A percentile compares a stretch with the other conserved stretches of the same genome.
Conservation (phyloP, 768 basidiomycete species). For the Termitomyces sp. region DNA sequence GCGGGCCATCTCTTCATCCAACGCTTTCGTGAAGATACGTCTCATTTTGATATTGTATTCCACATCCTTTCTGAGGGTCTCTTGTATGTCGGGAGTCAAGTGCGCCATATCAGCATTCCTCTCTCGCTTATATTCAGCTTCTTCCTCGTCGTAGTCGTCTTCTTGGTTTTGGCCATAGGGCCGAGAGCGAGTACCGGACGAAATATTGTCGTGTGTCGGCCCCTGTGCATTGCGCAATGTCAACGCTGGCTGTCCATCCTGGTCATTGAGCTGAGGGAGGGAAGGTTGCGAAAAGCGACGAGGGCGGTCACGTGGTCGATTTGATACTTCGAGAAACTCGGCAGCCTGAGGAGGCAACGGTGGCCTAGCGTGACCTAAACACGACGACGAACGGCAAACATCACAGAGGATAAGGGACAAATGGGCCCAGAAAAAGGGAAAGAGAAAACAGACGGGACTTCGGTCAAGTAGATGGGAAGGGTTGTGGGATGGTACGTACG, state of each 20-base stretch:
- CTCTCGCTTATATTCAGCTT: neutral
- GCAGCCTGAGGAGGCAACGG: slow-evolving; percentile 44
- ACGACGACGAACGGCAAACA: slow-evolving; percentile 1
- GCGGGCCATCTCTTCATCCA: neutral
- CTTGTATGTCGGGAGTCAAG: neutral
- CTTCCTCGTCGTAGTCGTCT: neutral
- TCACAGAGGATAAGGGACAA: neutral
- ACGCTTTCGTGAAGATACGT: neutral
- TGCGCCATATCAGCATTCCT: neutral
- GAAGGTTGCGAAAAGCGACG: neutral
- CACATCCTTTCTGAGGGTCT: neutral
- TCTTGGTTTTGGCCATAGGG: neutral
- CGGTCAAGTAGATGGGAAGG: slow-evolving; percentile 17
- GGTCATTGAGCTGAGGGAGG: neutral
- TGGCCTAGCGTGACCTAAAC: slow-evolving; percentile 34
- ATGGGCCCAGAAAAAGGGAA: slow-evolving; percentile 5
- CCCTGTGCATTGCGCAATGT: neutral
- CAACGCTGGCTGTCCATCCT: neutral
- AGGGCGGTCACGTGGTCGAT: slow-evolving; percentile 6
- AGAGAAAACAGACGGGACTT: slow-evolving; percentile 15
- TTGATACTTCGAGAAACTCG: slow-evolving; percentile 29
- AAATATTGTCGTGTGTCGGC: neutral
- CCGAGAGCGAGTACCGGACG: neutral
- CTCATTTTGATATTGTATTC: neutral
- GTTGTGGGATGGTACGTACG: slow-evolving; percentile 29